Base-by-base conservation (phyloP, 176 grass and related monocot species). In the Bolboschoenus planiculmis region DNA sequence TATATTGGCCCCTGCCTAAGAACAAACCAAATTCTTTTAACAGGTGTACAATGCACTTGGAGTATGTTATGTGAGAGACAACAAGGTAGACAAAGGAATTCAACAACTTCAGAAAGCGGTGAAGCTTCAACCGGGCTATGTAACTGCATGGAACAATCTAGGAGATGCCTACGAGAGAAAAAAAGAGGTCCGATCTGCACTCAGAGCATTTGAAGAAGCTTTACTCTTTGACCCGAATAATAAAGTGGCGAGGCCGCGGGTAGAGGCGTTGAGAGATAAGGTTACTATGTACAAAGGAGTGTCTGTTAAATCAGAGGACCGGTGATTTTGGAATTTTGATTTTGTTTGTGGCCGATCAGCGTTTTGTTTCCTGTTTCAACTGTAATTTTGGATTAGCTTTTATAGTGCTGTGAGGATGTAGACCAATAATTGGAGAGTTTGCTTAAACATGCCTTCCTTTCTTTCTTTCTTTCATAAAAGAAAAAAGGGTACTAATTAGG, bases 11-110 rank as follows among this genome's bases (percentile, higher is more conserved):
- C 72, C 72, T 76, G 9, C 44, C 72, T 76, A 51, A 76, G 26
- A 13, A 51, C 26, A 10, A 30, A 27, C 44, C 43, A 18, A 3
- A 76, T 76, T 14, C 44, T 76, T 50, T 51, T 31, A 61, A 53
- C 76, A 97, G 95, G 95, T 98, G 21, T 91, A 98, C 80, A 98
- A 98, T 84, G 95, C 95, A 24, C 76, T 98, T 5, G 95, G 95
- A 60, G 92, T 98, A 15, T 91, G 95, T 90, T 95, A 93, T 83
- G 88, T 93, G 77, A 84, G 90, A 26, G 90, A 94, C 0, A 88
- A 94, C 84, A 94, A 97, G 79, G 77, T 97, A 31, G 91, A 94
- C 55, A 94, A 90, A 84, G 91, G 91, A 60, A 94, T 94, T 53
- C 74, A 89, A 68, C 85, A 90, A 64, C 90, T 97, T 13, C 90